These are phyloP conservation scores for Auriscalpium vulgare DNA, from an alignment of 768 basidiomycete species.

Conservation along the genomic window DNA sequence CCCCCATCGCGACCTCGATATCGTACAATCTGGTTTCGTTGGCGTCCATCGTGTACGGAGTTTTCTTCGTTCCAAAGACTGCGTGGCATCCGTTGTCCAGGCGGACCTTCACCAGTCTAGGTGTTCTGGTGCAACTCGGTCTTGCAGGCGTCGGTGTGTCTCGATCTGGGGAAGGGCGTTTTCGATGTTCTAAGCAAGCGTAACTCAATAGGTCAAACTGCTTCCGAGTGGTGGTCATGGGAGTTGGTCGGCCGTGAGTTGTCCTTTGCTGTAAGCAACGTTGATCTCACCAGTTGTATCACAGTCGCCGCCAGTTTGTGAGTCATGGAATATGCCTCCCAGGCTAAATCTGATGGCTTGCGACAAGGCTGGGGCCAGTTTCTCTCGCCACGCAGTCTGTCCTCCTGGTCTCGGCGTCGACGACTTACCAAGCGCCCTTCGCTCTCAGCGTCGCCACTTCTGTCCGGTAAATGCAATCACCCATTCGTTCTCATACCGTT, in stretches of 20 bases:
- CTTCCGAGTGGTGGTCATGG: conserved; percentile 98
- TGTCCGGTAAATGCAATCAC: conserved; percentile 51
- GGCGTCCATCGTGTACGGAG: conserved; percentile 54
- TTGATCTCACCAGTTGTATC: not conserved
- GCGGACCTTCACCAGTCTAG: conserved; percentile 59
- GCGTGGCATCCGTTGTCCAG: conserved; percentile 78
- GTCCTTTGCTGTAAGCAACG: not conserved
- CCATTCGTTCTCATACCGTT: not conserved
- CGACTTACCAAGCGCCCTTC: conserved; percentile 78
- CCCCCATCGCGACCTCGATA: conserved; percentile 82
- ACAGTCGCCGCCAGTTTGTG: conserved; percentile 50
- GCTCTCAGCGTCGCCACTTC: conserved; percentile 77
- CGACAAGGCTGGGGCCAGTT: conserved; percentile 61
- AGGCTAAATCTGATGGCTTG: conserved; percentile 15
- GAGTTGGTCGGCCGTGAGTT: conserved; percentile 59
- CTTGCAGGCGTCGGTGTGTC: conserved; percentile 67
- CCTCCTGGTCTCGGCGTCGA: conserved; percentile 65
- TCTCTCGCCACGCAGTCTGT: conserved; percentile 86
- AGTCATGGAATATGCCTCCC: not conserved
- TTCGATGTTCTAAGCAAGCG: not conserved
- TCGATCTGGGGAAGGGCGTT: too few relatives aligned
- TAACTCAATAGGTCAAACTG: conserved; percentile 50
- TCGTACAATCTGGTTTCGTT: conserved; percentile 80
- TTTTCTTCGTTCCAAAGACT: conserved; percentile 52
- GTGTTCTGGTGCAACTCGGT: conserved; percentile 66